phyloP scores from a whole-genome alignment of 495 filamentous ascomycete species.

The Penicillium samsonianum region DNA sequence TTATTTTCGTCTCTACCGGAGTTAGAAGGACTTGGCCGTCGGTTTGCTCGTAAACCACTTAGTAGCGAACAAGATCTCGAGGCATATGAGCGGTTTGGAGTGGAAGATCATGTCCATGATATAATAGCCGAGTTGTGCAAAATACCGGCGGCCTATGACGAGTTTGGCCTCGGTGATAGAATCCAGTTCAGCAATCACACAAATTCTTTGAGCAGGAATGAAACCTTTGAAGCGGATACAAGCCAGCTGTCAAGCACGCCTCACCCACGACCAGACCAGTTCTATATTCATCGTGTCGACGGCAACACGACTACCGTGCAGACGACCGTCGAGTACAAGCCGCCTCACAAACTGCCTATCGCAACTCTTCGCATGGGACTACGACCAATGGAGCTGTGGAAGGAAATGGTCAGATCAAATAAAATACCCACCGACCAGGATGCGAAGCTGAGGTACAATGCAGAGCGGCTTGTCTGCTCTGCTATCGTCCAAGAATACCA shows the following conservation, averaged over 20 bases:
- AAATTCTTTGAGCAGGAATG: constrained; percentile 18
- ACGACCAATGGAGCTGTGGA: constrained; percentile 26
- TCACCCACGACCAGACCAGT: constrained; percentile 24
- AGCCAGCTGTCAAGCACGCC: constrained; percentile 4
- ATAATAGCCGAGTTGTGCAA: constrained; percentile 33
- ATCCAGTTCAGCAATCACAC: constrained; percentile 32
- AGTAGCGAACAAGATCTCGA: too few relatives aligned
- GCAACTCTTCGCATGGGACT: constrained; percentile 33
- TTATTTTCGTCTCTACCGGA: too few relatives aligned
- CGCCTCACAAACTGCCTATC: constrained; percentile 38
- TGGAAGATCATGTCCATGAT: too few relatives aligned
- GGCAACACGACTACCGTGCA: constrained; percentile 26
- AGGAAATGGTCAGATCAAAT: constrained; percentile 22
- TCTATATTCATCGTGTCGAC: constrained; percentile 26
- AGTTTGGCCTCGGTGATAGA: constrained; percentile 30
- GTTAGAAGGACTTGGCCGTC: too few relatives aligned
- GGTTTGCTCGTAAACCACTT: too few relatives aligned
- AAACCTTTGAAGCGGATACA: neutral
- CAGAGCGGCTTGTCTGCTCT: constrained; percentile 21
- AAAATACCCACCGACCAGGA: constrained; percentile 19
- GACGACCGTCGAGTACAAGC: constrained; percentile 37
- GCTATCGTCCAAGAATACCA: constrained; percentile 31
- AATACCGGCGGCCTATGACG: constrained; percentile 21
- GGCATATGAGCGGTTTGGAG: too few relatives aligned
- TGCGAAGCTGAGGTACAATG: constrained; percentile 31